Evolutionary conservation across 108 stramenopile species (phyloP), one percentile per base, ranked within the genome.

Genomic region (Mediolabrus comicus): DNA sequence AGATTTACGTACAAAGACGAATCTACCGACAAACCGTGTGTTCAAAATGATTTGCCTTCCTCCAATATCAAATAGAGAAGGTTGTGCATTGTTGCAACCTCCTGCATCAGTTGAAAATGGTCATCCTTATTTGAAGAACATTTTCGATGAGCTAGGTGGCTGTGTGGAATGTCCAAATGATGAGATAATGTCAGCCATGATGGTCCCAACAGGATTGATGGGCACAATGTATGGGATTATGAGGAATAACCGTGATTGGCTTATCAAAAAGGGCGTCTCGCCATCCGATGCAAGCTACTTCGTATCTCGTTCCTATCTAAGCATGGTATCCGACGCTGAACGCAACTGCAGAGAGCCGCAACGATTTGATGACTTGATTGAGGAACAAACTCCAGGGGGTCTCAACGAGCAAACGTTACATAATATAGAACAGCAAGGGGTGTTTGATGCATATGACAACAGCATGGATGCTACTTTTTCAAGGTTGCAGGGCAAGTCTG

Each of bases 31-130:
- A 19, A 59, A 59, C 58, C 36, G 43, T 12, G 90, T 94, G 0
- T 85, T 62, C 73, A 94, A 94, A 72, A 84, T 94, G 87, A 94
- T 94, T 61, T 94, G 92, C 66, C 75, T 91, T 0, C 90, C 92
- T 24, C 67, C 84, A 16, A 78, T 90, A 53, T 79, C 89, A 33
- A 62, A 64, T 10, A 77, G 82, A 52, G 69, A 88, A 43, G 88
- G 89, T 22, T 72, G 75, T 30, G 70, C 72, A 10, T 38, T 81
- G 19, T 66, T 75, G 0, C 59, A 58, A 76, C 79, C 72, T 19
- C 57, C 71, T 38, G 70, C 70, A 16, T 39, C 67, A 29, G 10
- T 39, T 27, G 13, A 29, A 19, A 51, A 65, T 22, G 56, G 39
- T 34, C 53, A 55, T 34, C 56, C 75, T 6, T 58, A 46, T 34